Base-by-base conservation (phyloP, 371 early-diverging fungal species). In the Mucor piriformis region DNA sequence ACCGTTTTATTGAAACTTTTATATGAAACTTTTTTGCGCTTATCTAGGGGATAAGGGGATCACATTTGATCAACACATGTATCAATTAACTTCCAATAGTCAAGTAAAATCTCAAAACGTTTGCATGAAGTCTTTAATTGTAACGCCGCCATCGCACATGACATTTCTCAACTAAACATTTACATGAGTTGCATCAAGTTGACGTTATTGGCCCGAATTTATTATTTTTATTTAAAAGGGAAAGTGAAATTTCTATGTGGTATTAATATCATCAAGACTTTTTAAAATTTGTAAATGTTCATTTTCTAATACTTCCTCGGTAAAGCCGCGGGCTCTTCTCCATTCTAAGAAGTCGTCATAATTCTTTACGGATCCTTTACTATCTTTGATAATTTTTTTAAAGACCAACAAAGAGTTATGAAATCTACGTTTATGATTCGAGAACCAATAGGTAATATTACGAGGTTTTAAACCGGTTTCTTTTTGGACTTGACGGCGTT, bases 371-470 rank as follows among this genome's bases (percentile, higher is more conserved):
- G 27, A 15, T 0, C 74, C 73, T 8, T 60, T 29, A 18, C 64
- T 71, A 29, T 70, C 60, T 23, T 57, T 33, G 0, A 71, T 64
- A 8, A 67, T 51, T 18, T 71, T 57, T 59, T 57, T 68, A 44
- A 67, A 79, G 1, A 64, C 57, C 15, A 34, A 8, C 8, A 79
- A 55, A 0, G 73, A 63, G 1, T 47, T 51, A 27, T 69, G 73
- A 46, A 74, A 76, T 11, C 80, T 64, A 12, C 80, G 69, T 25
- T 79, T 79, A 25, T 76, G 80, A 54, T 79, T 79, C 13, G 74
- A 72, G 38, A 79, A 79, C 80, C 80, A 79, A 32, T 79, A 79
- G 2, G 80, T 79, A 40, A 79, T 76, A 18, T 76, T 79, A 5
- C 80, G 59, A 32, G 74, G 75, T 33, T 73, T 73, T 0, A 80